Evolutionary conservation across 495 filamentous ascomycete species (phyloP).

Genomic region (Letharia lupina): DNA sequence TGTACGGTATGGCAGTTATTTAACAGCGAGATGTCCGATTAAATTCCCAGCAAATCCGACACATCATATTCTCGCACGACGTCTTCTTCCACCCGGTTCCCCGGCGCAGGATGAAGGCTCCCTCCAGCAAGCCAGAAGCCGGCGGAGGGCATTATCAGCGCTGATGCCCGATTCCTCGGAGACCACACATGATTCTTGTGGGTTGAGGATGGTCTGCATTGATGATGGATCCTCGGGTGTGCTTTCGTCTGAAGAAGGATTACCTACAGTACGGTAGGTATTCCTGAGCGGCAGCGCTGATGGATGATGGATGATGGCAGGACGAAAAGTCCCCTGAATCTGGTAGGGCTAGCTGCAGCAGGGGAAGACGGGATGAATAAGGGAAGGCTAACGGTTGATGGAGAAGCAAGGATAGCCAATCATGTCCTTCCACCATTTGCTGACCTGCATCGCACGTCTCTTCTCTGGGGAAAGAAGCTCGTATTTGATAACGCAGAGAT

Average conservation of each 20-base stretch:
- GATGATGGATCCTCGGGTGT: neutral
- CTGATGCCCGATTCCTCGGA: neutral
- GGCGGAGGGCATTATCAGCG: neutral
- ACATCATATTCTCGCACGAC: neutral
- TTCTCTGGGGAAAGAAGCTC: neutral
- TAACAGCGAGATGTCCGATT: neutral
- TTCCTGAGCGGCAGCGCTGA: no score
- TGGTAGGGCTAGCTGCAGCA: conserved; percentile 8
- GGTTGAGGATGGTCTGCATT: neutral
- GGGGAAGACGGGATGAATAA: conserved; percentile 3
- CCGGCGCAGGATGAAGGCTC: neutral
- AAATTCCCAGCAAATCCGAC: neutral
- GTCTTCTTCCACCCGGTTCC: neutral
- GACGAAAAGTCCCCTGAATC: conserved; percentile 18
- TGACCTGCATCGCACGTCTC: neutral
- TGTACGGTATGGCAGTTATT: no score
- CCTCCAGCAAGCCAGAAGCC: neutral
- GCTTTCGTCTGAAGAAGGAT: neutral
- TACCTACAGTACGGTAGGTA: no score
- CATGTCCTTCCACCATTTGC: neutral
- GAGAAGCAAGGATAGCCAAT: neutral
- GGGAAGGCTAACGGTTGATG: neutral
- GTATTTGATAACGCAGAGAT: neutral
- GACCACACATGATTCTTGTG: neutral
- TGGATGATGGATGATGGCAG: conserved; percentile 14